Conservation (phyloP, 371 early-diverging fungal species). For the Syncephalastrum monosporum region DNA sequence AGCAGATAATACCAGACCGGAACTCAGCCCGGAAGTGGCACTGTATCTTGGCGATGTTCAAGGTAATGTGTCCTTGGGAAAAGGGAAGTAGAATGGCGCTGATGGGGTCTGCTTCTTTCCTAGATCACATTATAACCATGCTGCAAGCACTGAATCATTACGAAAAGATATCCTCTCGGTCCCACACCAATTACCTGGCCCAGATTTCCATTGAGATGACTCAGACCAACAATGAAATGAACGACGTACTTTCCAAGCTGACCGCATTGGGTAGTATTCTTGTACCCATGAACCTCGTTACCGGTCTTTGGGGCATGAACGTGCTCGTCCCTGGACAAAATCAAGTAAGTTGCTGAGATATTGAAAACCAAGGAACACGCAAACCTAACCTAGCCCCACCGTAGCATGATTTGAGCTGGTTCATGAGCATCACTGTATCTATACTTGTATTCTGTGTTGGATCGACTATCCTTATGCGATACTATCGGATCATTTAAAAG, state of each 20-base stretch:
- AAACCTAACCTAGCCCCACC: background rate
- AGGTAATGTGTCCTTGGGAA: conserved; percentile 33
- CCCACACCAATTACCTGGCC: conserved; percentile 95
- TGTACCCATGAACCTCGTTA: conserved; percentile 92
- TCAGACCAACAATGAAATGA: conserved; percentile 88
- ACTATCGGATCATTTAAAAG: conserved; percentile 29
- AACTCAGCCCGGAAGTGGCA: conserved; percentile 62
- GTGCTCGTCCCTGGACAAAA: conserved; percentile 77
- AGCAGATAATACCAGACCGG: conserved; percentile 34
- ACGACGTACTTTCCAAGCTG: conserved; percentile 86
- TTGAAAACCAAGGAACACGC: background rate
- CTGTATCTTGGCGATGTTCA: conserved; percentile 93
- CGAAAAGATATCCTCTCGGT: conserved; percentile 87
- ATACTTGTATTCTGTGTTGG: conserved; percentile 36
- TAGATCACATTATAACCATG: conserved; percentile 94
- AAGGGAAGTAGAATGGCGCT: background rate
- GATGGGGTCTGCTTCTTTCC: background rate
- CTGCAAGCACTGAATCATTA: conserved; percentile 84
- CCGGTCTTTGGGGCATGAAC: conserved; percentile 93
- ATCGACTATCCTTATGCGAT: conserved; percentile 36
- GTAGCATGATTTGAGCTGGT: conserved; percentile 61
- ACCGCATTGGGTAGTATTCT: conserved; percentile 92
- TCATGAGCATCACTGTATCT: conserved; percentile 53
- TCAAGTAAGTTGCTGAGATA: conserved; percentile 14
- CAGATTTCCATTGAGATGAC: conserved; percentile 97